Evolutionary conservation across 768 basidiomycete species (phyloP), one percentile per base, ranked within the genome.

Genomic region (Amanita pseudoporphyria): DNA sequence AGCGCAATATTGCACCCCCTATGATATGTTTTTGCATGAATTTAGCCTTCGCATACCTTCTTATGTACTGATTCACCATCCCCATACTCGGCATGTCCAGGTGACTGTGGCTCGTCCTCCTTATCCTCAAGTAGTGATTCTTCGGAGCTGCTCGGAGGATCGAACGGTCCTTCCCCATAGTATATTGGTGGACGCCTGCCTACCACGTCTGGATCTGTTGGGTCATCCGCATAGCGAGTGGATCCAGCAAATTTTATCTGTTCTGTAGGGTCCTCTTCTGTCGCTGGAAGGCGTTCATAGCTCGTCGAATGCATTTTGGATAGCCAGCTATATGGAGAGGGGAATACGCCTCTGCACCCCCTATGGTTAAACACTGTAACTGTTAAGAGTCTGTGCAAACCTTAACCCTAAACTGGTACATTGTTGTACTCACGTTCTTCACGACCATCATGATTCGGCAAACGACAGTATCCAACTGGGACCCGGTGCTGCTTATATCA

Each of bases 401-500:
- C 54, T 56, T 55, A 56, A 60, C 54, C 57, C 49, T 28, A 58
- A 52, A 9, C 16, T 48, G 22, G 38, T 33, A 28, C 26, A 28
- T 28, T 28, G 26, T 10, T 35, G 32, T 33, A 16, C 19, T 12
- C 10, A 45, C 47, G 35, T 28, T 49, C 31, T 45, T 33, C 28
- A 68, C 47, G 31, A 37, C 50, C 30, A 41, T 37, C 30, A 69
- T 70, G 71, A 61, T 67, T 47, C 72, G 71, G 53, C 60, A 62
- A 57, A 66, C 67, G 51, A 64, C 45, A 12, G 22, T 46, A 44
- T 64, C 71, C 24, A 85, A 81, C 54, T 96, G 93, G 94, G 94
- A 97, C 62, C 93, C 94, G 16, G 68, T 89, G 3, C 67, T 95
- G 51, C 76, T 96, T 43, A 72, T 93, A 56, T 91, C 89, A 52